These are phyloP conservation scores for Parathielavia appendiculata DNA, from an alignment of 495 filamentous ascomycete species.

Conservation along the genomic window DNA sequence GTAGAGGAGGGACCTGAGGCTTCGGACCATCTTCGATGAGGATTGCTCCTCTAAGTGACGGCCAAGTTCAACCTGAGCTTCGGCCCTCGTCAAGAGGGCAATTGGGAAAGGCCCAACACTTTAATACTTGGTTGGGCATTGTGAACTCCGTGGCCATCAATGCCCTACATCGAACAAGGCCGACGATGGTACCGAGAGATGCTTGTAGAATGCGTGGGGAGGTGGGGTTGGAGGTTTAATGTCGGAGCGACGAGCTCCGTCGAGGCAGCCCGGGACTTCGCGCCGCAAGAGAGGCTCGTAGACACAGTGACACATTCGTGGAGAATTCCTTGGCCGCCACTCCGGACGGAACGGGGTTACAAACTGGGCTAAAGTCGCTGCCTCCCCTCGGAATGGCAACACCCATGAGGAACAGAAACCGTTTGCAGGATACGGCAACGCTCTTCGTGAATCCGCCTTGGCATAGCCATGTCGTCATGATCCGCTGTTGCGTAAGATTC, in stretches of 20 bases:
- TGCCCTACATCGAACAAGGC: too few relatives aligned
- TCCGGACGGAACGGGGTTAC: background rate
- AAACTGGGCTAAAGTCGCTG: background rate
- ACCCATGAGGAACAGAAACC: background rate
- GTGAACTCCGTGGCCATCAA: too few relatives aligned
- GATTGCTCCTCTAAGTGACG: background rate
- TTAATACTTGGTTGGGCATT: too few relatives aligned
- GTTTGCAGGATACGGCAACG: background rate
- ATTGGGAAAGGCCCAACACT: background rate
- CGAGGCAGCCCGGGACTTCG: background rate
- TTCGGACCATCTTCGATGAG: constrained; percentile 2
- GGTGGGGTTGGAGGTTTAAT: constrained; percentile 1
- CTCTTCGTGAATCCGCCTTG: constrained; percentile 1
- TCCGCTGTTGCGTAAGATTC: too few relatives aligned
- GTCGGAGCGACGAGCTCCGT: constrained; percentile 10
- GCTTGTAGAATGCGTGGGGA: background rate
- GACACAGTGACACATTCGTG: constrained; percentile 2
- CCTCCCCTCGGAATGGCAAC: background rate
- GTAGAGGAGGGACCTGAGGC: constrained; percentile 5
- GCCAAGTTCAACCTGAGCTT: background rate
- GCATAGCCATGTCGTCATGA: background rate
- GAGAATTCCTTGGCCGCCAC: background rate
- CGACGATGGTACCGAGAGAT: background rate
- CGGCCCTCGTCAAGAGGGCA: background rate
- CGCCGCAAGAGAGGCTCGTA: background rate